Evolutionary conservation across 768 basidiomycete species (phyloP), one percentile per base, ranked within the genome.

Genomic region (Naganishia antarctica): DNA sequence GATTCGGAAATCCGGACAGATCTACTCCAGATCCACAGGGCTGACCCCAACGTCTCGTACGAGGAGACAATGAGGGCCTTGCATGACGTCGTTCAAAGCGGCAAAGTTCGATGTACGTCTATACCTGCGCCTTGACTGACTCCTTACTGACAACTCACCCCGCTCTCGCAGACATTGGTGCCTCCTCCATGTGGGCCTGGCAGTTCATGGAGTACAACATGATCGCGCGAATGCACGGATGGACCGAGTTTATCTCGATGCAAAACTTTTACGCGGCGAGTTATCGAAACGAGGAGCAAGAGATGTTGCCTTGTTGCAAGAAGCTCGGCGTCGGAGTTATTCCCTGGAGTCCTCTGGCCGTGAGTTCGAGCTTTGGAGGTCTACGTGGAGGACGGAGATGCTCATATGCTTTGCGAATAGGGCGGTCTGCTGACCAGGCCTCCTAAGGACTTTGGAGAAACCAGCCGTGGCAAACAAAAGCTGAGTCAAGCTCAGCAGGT

Each of bases 21-120:
- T 32, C 25, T 23, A 21, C 41, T 21, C 16, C 50, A 53, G 32
- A 48, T 58, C 26, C 46, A 21, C 15, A 41, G 74, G 68, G 76
- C 67, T 73, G 50, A 61, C 18, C 44, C 49, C 21, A 32, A 61
- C 25, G 50, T 60, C 12, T 41, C 68, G 63, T 84, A 85, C 28
- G 82, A 81, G 44, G 85, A 83, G 70, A 83, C 79, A 70, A 86
- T 87, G 85, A 82, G 84, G 80, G 85, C 85, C 6, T 78, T 86
- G 26, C 84, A 86, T 60, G 86, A 86, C 64, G 82, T 87, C n/a
- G 84, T 87, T 4, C 73, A 85, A 66, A 82, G 83, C 1, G 86
- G 86, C 5, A 83, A 83, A 61, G 85, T 82, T 23, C 80, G 85
- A 34, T 86, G 63, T 64, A 48, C 21, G 63, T 63, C 28, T 7